Conservation (phyloP, 2,329 filamentous ascomycete genomes). For the Fusarium austroafricanum region DNA sequence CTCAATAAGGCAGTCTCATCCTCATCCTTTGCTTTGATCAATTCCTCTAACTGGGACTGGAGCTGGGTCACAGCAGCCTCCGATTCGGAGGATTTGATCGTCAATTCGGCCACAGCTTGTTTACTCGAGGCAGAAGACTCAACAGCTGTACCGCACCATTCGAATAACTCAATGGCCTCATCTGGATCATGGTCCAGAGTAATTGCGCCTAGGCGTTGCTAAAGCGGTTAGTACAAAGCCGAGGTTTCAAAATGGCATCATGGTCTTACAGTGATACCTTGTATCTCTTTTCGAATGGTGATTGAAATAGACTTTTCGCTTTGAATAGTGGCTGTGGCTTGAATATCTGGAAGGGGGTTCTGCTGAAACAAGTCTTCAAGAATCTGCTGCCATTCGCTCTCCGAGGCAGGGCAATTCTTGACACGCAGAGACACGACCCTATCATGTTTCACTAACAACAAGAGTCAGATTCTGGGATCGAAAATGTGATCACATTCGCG, state of each 20-base stretch:
- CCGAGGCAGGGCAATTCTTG: conserved; percentile 64
- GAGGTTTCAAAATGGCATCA: conserved; percentile 23
- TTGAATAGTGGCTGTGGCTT: conserved; percentile 69
- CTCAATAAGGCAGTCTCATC: conserved; percentile 74
- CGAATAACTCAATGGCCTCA: conserved; percentile 72
- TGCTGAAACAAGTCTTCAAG: conserved; percentile 68
- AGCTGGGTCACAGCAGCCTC: conserved; percentile 69
- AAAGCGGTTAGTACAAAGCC: conserved; percentile 37
- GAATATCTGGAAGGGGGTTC: conserved; percentile 63
- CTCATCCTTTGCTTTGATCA: conserved; percentile 72
- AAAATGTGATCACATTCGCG: conserved; percentile 31
- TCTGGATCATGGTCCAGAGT: conserved; percentile 65
- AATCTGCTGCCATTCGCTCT: conserved; percentile 75
- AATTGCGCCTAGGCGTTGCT: conserved; percentile 78
- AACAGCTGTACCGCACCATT: conserved; percentile 74
- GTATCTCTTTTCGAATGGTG: conserved; percentile 72
- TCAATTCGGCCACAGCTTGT: conserved; percentile 57
- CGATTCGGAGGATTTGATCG: conserved; percentile 58
- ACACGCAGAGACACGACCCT: conserved; percentile 64
- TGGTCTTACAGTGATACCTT: conserved; percentile 73
- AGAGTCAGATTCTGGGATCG: conserved; percentile 38
- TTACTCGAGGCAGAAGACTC: conserved; percentile 60
- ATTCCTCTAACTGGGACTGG: conserved; percentile 71
- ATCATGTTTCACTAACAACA: conserved; percentile 65
- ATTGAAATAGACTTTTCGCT: conserved; percentile 66